These are phyloP conservation scores for Aureobasidium sp. DNA, from an alignment of 2,329 filamentous ascomycete genomes.

Conservation along the genomic window DNA sequence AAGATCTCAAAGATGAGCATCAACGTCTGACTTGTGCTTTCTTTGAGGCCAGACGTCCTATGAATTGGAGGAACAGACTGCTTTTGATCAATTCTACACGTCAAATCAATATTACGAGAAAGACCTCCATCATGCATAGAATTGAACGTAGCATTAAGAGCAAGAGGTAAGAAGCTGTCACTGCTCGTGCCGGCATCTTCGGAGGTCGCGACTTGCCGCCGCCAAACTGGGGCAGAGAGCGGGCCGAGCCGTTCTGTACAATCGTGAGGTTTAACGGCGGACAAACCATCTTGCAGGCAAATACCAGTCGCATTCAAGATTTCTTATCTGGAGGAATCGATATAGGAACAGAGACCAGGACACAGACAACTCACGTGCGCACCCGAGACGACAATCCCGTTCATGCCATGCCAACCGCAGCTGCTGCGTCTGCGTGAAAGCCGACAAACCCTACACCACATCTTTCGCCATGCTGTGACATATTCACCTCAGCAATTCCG, in stretches of 20 bases:
- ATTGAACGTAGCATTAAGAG: background rate
- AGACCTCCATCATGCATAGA: background rate
- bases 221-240: background rate
- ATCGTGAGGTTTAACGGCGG: background rate
- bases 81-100: background rate
- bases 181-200: background rate
- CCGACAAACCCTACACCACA: background rate
- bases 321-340: background rate
- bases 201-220: background rate
- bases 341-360: background rate
- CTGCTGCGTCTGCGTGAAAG: conserved; percentile 8
- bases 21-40: background rate
- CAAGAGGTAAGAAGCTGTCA: background rate
- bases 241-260: background rate
- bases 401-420: conserved; percentile 14
- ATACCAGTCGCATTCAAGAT: background rate
- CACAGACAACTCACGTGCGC: background rate
- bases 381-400: background rate
- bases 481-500: background rate
- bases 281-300: conserved; percentile 6
- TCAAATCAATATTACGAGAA: too few relatives aligned
- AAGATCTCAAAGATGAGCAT: background rate
- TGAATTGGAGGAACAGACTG: too few relatives aligned
- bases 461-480: conserved; percentile 1
- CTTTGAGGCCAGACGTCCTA: background rate